These are phyloP conservation scores for Prunus mira DNA, from an alignment of 306 rosid genomes.

Conservation along the genomic window DNA sequence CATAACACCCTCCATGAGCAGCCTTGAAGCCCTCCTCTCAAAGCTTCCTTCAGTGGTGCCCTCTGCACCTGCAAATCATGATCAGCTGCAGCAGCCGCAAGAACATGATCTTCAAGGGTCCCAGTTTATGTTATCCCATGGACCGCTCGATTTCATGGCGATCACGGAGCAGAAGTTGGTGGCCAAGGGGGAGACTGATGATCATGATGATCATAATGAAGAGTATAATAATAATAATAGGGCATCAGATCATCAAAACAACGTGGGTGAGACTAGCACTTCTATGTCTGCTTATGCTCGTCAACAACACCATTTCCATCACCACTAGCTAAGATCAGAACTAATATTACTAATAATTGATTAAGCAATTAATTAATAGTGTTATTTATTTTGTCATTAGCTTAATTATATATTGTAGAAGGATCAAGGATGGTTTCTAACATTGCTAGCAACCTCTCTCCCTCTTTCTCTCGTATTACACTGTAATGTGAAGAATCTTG, in stretches of 20 bases:
- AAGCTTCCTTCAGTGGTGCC: conserved; percentile 50
- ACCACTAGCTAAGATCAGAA: conserved; percentile 12
- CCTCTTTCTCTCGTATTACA: neutral
- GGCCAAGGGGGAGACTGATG: conserved; percentile 61
- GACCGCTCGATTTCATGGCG: conserved; percentile 49
- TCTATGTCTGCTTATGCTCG: conserved; percentile 33
- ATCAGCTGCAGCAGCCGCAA: conserved; percentile 7
- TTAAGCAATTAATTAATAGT: neutral
- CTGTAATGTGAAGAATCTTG: neutral
- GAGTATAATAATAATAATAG: conserved; percentile 30
- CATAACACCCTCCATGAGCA: conserved; percentile 50
- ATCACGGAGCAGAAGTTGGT: conserved; percentile 35
- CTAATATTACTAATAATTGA: neutral
- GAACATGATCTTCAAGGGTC: neutral
- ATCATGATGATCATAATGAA: neutral
- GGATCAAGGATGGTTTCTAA: too few relatives aligned
- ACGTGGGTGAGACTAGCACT: conserved; percentile 59
- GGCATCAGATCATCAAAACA: conserved; percentile 36
- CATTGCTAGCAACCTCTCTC: too few relatives aligned
- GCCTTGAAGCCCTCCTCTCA: conserved; percentile 55
- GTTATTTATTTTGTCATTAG: neutral
- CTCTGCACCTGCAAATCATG: neutral
- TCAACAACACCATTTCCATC: conserved; percentile 44
- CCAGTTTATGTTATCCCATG: conserved; percentile 17
- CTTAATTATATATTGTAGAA: neutral